Conservation (phyloP, 208 protist species). For the Leishmania tarentolae region DNA sequence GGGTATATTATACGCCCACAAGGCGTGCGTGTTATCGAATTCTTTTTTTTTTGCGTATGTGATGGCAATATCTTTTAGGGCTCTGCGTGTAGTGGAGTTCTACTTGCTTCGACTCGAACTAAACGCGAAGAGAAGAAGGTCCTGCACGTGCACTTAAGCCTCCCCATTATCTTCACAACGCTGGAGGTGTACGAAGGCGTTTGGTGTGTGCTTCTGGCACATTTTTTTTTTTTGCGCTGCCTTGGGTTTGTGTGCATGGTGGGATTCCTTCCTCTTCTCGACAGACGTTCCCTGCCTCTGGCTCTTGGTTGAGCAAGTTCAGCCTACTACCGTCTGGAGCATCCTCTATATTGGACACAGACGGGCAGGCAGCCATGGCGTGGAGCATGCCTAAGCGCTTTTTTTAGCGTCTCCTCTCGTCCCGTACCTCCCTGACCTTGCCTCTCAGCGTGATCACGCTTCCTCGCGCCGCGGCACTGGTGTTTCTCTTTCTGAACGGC, state of each 20-base stretch:
- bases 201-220: neutral
- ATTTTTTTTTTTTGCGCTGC: neutral
- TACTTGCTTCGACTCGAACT: neutral
- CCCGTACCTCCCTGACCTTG: neutral
- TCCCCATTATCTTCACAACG: neutral
- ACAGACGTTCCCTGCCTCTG: neutral
- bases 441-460: neutral
- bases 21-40: neutral
- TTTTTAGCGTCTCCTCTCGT: neutral
- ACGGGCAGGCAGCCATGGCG: neutral
- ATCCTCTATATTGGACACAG: neutral
- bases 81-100: neutral
- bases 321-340: neutral
- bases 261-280: neutral
- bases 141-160: neutral
- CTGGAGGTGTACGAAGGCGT: neutral
- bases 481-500: neutral
- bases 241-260: neutral
- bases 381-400: neutral
- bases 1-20: neutral
- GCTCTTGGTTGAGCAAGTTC: neutral
- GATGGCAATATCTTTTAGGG: neutral
- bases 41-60: too few species aligned
- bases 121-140: too few species aligned
- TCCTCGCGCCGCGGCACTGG: neutral